Percentiles rank a stretch among this genome's conserved stretches.
Evolutionary conservation across 495 filamentous ascomycete genomes (phyloP).

Genomic region (Penicillium maclennaniae): DNA sequence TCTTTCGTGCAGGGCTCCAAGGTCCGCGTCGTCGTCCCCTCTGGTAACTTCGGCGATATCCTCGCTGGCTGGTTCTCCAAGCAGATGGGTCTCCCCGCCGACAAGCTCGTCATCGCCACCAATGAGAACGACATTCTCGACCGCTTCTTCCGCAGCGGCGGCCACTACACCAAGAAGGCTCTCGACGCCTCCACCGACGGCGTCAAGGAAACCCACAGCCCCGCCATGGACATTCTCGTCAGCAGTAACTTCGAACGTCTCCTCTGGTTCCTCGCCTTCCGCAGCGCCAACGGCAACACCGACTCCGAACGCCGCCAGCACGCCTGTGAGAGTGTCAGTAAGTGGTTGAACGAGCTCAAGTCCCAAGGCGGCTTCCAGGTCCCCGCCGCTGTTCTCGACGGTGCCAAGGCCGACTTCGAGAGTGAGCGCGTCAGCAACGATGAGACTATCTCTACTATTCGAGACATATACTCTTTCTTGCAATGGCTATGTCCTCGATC

Average conservation of each 20-base stretch:
- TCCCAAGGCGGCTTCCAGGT: constrained; percentile 75
- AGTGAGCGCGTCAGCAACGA: constrained; percentile 78
- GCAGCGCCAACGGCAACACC: constrained; percentile 39
- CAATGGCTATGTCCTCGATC: constrained; percentile 75
- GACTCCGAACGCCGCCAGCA: constrained; percentile 37
- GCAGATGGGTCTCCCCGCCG: constrained; percentile 81
- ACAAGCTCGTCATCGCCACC: constrained; percentile 82
- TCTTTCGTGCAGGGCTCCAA: constrained; percentile 49
- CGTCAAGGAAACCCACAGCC: constrained; percentile 74
- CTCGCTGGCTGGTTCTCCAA: constrained; percentile 89
- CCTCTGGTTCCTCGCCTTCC: constrained; percentile 85
- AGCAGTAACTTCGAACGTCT: constrained; percentile 94
- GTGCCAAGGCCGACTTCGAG: constrained; percentile 65
- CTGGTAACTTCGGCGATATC: constrained; percentile 96
- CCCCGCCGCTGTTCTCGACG: constrained; percentile 59
- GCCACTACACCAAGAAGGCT: constrained; percentile 71
- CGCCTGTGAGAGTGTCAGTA: constrained; percentile 55
- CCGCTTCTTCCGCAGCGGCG: constrained; percentile 73
- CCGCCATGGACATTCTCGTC: constrained; percentile 96
- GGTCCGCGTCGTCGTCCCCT: constrained; percentile 78
- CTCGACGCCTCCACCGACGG: constrained; percentile 6
- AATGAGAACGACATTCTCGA: constrained; percentile 91
- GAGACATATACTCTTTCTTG: constrained; percentile 52
- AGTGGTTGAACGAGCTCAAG: constrained; percentile 76
- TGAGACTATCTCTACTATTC: constrained; percentile 73